Base-by-base conservation (phyloP, 2,329 filamentous ascomycete genomes). In the Xylaria sp. region DNA sequence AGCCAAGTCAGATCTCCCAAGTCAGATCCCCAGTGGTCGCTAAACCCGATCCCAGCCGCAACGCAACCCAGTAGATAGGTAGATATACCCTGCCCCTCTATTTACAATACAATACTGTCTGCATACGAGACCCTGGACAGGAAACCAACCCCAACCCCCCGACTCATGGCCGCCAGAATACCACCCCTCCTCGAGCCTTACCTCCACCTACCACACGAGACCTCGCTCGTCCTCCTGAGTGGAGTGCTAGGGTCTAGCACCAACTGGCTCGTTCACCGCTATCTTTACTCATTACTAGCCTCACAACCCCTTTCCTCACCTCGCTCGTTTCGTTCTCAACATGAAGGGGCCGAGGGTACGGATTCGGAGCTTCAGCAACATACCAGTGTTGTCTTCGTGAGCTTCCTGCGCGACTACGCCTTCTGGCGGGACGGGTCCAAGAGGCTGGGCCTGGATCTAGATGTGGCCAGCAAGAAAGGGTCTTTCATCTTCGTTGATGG, bases 351-450 rank as follows among this genome's bases (percentile, higher is more conserved):
- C 3, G 53, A 65, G 38, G 20, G 54, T 42, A 39, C 66, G 75
- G 33, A 74, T 38, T 25, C 13, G n/a, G 39, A 27, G 5, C 42
- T 10, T 15, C 75, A 76, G 13, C 79, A 81, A 11, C 79, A 80
- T 49, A 79, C 78, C 29, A 85, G 82, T 56, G 86, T 97, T 0
- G 83, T 97, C 2, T 83, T 97, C 2, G 89, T 96, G 65, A 96
- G 92, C 81, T 97, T 96, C 79, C 81, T 97, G 79, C 86, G 92
- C 67, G 91, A 95, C 73, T 87, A 86, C 69, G 82, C 86, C 1
- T 96, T 97, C 76, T 97, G 94, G 93, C 89, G 83, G 69, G 87
- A 90, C 2, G 90, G 92, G 56, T 86, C 85, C 1, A 85, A 87
- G 60, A 90, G 90, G 78, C 79, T 93, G 75, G 92, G 92, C 2